Conservation (phyloP, 371 early-diverging fungal genomes). For the Actinomucor elegans region DNA sequence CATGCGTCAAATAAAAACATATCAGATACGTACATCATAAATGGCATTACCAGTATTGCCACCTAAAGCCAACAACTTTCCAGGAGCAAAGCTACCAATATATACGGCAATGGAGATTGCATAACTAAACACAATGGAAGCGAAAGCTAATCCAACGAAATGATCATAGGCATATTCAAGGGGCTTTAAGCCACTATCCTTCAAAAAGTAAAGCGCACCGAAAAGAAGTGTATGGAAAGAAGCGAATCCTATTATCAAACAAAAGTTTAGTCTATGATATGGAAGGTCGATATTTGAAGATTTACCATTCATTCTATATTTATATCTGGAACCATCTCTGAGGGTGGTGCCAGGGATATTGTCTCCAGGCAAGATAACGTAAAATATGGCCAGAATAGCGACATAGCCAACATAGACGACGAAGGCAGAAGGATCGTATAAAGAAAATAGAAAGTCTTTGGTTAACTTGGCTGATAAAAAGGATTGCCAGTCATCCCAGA, state of each 20-base stretch:
- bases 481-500: constrained; percentile 24
- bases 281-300: background rate
- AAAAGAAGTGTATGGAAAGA: constrained; percentile 61
- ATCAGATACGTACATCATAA: constrained; percentile 68
- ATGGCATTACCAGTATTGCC: constrained; percentile 87
- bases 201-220: constrained; percentile 38
- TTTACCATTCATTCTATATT: constrained; percentile 77
- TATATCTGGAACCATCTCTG: constrained; percentile 63
- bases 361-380: constrained; percentile 68
- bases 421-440: constrained; percentile 55
- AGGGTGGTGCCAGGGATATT: constrained; percentile 66
- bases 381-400: constrained; percentile 63
- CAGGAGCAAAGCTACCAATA: constrained; percentile 68
- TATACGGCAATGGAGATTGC: constrained; percentile 72
- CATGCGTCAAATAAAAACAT: background rate
- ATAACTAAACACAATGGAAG: constrained; percentile 72
- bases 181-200: constrained; percentile 29
- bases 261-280: background rate
- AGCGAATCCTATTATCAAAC: constrained; percentile 24
- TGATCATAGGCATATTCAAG: constrained; percentile 80
- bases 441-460: constrained; percentile 21
- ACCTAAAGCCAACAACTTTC: constrained; percentile 74
- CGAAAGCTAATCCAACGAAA: constrained; percentile 66
- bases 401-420: constrained; percentile 68
- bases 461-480: constrained; percentile 16